Evolutionary conservation across 352 stramenopile species (phyloP).

Genomic region (Aphanomyces euteiches): DNA sequence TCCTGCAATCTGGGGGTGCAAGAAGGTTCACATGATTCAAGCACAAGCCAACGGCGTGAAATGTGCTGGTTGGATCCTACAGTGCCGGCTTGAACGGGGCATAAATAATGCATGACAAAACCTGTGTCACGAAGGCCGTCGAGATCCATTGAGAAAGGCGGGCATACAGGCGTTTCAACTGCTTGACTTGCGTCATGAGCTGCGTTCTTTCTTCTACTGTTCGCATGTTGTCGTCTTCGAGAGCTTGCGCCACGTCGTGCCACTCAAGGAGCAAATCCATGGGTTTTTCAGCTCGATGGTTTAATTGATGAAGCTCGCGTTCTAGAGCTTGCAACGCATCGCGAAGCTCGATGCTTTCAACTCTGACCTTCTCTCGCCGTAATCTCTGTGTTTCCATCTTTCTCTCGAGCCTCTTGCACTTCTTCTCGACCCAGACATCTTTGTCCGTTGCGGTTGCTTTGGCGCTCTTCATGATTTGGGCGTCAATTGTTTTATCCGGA

Average conservation of each 20-base stretch:
- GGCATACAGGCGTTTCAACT: neutral
- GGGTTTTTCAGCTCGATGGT: neutral
- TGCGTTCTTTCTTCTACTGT: neutral
- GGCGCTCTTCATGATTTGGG: too few species aligned
- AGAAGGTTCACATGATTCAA: neutral
- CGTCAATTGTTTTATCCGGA: too few species aligned
- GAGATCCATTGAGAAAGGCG: neutral
- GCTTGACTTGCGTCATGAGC: neutral
- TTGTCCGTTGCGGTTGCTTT: too few species aligned
- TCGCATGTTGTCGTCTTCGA: neutral
- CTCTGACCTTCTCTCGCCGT: neutral
- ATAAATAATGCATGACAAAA: neutral
- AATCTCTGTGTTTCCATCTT: constrained; percentile 5
- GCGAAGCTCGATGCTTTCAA: neutral
- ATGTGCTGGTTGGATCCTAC: neutral
- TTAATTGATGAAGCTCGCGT: neutral
- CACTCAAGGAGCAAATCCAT: neutral
- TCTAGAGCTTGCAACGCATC: neutral
- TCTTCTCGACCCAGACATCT: neutral
- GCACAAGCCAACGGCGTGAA: neutral
- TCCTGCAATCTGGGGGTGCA: neutral
- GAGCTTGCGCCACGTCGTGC: neutral
- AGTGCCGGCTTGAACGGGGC: neutral
- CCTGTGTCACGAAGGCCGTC: neutral
- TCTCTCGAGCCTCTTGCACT: neutral